Base-by-base conservation (phyloP, 495 filamentous ascomycete genomes). In the Penicillium arizonense region DNA sequence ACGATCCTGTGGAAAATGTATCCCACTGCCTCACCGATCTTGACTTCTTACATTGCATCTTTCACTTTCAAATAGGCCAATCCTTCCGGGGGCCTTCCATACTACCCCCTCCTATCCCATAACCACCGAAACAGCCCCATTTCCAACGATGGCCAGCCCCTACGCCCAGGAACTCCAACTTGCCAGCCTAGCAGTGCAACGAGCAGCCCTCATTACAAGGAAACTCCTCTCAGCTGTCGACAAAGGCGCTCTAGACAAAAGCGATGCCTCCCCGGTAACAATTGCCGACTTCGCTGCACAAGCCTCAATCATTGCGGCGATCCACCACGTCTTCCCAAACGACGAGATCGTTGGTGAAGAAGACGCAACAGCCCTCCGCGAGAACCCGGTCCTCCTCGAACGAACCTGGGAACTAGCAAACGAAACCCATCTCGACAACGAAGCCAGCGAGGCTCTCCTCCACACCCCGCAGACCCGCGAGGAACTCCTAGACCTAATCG, bases 221-320 rank as follows among this genome's bases (percentile, higher is more conserved):
- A 63, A 70, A 45, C 67, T 83, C 36, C 70, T 80, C 26, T 65
- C 69, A 7, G 62, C 63, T 5, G 71, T 80, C 33, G 67, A 78
- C 61, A 78, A 77, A 46, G 75, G 75, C 37, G 53, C 60, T 11
- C 61, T 81, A n/a, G 69, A 76, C 58, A 88, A 88, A 59, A 74
- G 71, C 48, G 84, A 88, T 56, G 65, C 74, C 7, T 81, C 75
- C 23, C 82, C 83, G 6, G 84, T 87, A 24, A 87, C 85, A 2
- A 75, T 87, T n/a, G 83, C 81, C 59, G 85, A 88, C 56, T 87
- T 86, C 57, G 84, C 81, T 47, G 79, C 84, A 36, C 85, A 88
- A 62, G 81, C 83, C 16, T 68, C 86, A 4, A 76, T 88, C 21
- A 81, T 84, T 40, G 70, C 71, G 32, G 79, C 79, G 0, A 63